Evolutionary conservation across 192 early-diverging fungal genomes (phyloP), one percentile per base, ranked within the genome.

Genomic region (Gryganskiella cystojenkinii): DNA sequence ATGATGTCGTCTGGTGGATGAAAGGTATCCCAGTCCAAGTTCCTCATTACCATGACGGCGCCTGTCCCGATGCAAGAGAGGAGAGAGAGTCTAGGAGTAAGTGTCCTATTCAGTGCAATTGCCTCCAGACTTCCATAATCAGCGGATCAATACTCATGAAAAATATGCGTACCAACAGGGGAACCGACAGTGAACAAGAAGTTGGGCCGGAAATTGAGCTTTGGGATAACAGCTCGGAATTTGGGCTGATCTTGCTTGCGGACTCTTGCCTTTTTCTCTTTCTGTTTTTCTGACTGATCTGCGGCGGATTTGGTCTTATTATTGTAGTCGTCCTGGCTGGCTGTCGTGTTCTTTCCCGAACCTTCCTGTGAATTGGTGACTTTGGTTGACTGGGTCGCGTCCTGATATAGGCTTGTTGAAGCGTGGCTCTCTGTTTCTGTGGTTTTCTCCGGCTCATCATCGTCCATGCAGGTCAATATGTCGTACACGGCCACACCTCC

Each of bases 401-500:
- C n/a, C n/a, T n/a, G n/a, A n/a, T n/a, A n/a, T n/a, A n/a, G n/a
- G 70, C 71, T 33, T 58, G 19, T 34, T 35, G 28, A 13, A 14
- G 17, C 33, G 10, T 45, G 28, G 31, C n/a, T n/a, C n/a, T n/a
- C n/a, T n/a, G n/a, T n/a, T n/a, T n/a, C n/a, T n/a, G n/a, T n/a
- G n/a, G n/a, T n/a, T n/a, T n/a, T 49, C 25, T 76, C 65, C n/a
- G 50, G 44, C n/a, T 76, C 65, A 58, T 83, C 70, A 40, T 71
- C 69, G 65, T 82, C 81, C 43, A 83, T 74, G 20, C 70, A 72
- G 0, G 84, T 83, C 47, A 93, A 59, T 30, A 93, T 90, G 71
- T 93, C 92, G 64, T 83, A 93, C 51, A 85, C 86, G 35, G 90
- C 84, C 4, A 93, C 71, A 6, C 92, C 92, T 44, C 92, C 92